A percentile compares a stretch with the other conserved stretches of the same genome.
Conservation (phyloP, 257 asterid species). For the Paraleonurus japonicus region DNA sequence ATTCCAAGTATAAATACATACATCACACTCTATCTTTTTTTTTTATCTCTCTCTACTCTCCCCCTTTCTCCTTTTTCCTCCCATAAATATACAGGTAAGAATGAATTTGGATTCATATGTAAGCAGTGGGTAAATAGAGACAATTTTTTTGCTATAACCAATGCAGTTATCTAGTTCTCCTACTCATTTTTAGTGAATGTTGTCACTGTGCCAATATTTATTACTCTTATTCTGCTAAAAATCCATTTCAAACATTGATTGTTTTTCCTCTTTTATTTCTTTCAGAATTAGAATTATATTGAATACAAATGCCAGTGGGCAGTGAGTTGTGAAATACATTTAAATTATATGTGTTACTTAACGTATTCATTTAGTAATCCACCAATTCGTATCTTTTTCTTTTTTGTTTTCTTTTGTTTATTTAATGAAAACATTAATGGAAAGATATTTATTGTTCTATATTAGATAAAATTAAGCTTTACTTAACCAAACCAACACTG, state of each 20-base stretch:
- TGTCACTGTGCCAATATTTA: conserved; percentile 4
- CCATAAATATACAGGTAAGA: conserved; percentile 18
- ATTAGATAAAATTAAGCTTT: too few relatives aligned
- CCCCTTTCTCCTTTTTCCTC: neutral
- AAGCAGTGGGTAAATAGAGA: conserved; percentile 34
- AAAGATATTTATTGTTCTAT: too few relatives aligned
- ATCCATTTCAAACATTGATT: neutral
- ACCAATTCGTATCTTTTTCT: neutral
- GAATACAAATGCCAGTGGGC: neutral
- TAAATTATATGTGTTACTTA: neutral
- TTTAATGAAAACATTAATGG: neutral
- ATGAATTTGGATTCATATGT: conserved; percentile 18
- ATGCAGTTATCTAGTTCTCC: conserved; percentile 20
- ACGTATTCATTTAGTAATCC: neutral
- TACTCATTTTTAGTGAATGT: conserved; percentile 14
- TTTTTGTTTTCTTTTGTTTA: too few relatives aligned
- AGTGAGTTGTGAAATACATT: neutral
- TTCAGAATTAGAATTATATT: neutral
- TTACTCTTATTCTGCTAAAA: neutral
- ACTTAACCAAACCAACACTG: neutral
- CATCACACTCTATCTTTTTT: neutral
- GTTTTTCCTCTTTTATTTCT: neutral
- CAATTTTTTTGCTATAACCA: conserved; percentile 23
- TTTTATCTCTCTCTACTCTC: conserved; percentile 1
- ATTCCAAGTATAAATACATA: neutral